Evolutionary conservation across 2,329 filamentous ascomycete genomes (phyloP), one percentile per base, ranked within the genome.

Genomic region (Fusarium praegraminearum): DNA sequence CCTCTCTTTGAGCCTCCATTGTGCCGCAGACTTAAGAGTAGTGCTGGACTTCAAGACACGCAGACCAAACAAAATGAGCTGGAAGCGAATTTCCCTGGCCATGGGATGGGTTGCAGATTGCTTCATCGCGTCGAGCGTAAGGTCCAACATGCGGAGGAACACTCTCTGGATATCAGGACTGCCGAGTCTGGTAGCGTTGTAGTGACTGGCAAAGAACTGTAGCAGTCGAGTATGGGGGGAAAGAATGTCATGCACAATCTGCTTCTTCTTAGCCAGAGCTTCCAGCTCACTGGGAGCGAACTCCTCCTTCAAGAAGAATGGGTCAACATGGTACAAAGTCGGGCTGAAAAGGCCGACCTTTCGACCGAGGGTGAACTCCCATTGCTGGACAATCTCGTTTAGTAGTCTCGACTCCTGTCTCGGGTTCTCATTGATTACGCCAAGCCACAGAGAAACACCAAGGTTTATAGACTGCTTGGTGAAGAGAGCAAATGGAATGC

Each of bases 381-480:
- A 99, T 68, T 95, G 92, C 76, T 96, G 91, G 12, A 92, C 91
- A 73, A 98, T 93, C 77, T 97, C 93, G 54, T 90, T 90, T 33
- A 99, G 82, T 58, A 99, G 89, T 65, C 94, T 90, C 11, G 95
- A 88, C 78, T 97, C 94, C 80, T 98, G 90, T 58, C 88, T 87
- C 4, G 94, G 93, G 75, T 97, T 98, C 78, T 99, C 96, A 74
- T 98, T 96, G 75, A 98, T 97, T 16, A 98, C 93, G 28, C 96
- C 96, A 65, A 98, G 89, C 96, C 96, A 99, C 9, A 99, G 83
- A 6, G 96, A 98, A 36, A 98, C 92, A 8, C 96, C 97, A 52
- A 98, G 88, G 77, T 97, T 97, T 78, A 99, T 96, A 3, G 94
- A 96, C 75, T 97, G 92, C 78, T 97, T 97, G 7, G 92, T 97